Percentiles rank a stretch among this genome's conserved stretches.
phyloP scores from a whole-genome alignment of 2,329 filamentous ascomycete species.

The Fusarium sp. region DNA sequence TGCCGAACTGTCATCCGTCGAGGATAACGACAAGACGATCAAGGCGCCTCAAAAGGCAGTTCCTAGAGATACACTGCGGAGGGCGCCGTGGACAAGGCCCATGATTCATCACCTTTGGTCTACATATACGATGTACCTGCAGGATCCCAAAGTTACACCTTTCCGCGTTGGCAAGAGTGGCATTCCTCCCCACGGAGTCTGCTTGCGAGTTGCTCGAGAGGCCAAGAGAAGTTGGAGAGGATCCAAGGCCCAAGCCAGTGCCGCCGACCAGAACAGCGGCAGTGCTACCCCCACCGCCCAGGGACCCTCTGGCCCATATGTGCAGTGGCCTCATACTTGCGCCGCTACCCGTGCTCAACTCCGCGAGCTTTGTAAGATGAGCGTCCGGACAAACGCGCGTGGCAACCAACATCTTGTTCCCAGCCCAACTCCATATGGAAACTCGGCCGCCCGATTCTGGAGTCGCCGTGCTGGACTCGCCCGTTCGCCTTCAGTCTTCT shows the following conservation, averaged over 20 bases:
- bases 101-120: slow-evolving; percentile 73
- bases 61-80: slow-evolving; percentile 51
- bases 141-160: slow-evolving; percentile 72
- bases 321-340: slow-evolving; percentile 70
- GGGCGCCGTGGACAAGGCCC: slow-evolving; percentile 68
- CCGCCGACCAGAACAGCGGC: slow-evolving; percentile 55
- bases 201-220: slow-evolving; percentile 69
- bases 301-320: slow-evolving; percentile 54
- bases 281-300: slow-evolving; percentile 64
- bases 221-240: slow-evolving; percentile 73
- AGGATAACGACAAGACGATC: slow-evolving; percentile 47
- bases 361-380: slow-evolving; percentile 67
- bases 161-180: slow-evolving; percentile 69
- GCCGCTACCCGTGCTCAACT: slow-evolving; percentile 68
- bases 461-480: slow-evolving; percentile 59
- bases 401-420: slow-evolving; percentile 58
- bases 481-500: slow-evolving; percentile 60
- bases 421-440: slow-evolving; percentile 65
- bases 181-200: slow-evolving; percentile 70
- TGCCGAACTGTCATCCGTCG: slow-evolving; percentile 37
- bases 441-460: slow-evolving; percentile 58
- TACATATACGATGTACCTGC: slow-evolving; percentile 69
- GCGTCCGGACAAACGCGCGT: slow-evolving; percentile 56
- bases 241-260: slow-evolving; percentile 52
- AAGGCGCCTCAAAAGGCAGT: slow-evolving; percentile 35